Conservation (phyloP, 2,329 filamentous ascomycete genomes). For the Leptographium galeiforme region DNA sequence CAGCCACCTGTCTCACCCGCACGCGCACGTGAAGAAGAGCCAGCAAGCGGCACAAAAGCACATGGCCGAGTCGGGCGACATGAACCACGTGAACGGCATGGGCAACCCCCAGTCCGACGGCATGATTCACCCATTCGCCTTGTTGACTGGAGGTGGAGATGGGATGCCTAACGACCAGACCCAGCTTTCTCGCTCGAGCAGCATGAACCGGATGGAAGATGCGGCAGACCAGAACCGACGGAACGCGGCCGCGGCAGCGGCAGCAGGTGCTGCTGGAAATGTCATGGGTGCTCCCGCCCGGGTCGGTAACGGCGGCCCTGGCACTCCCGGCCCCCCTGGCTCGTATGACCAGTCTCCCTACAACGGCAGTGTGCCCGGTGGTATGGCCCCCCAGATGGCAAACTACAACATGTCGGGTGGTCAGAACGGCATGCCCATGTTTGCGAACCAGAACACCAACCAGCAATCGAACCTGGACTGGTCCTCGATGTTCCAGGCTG, state of each 20-base stretch:
- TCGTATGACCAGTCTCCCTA: slow-evolving; percentile 36
- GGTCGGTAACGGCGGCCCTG: slow-evolving; percentile 7
- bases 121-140: slow-evolving; percentile 33
- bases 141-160: slow-evolving; percentile 34
- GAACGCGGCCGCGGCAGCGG: slow-evolving; percentile 28
- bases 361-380: slow-evolving; percentile 35
- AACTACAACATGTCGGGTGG: slow-evolving; percentile 50
- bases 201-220: slow-evolving; percentile 44
- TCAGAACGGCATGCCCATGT: slow-evolving; percentile 53
- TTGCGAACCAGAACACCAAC: slow-evolving; percentile 44
- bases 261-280: slow-evolving; percentile 2
- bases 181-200: slow-evolving; percentile 48
- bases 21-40: slow-evolving; percentile 75
- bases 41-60: slow-evolving; percentile 42
- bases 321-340: slow-evolving; percentile 3
- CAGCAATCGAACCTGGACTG: slow-evolving; percentile 57
- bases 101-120: slow-evolving; percentile 43
- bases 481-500: slow-evolving; percentile 66
- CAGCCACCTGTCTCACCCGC: slow-evolving; percentile 85
- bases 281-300: slow-evolving; percentile 7
- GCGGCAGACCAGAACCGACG: slow-evolving; percentile 42
- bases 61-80: slow-evolving; percentile 34
- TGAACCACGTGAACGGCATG: slow-evolving; percentile 49
- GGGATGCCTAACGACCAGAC: slow-evolving; percentile 47
- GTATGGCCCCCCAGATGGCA: slow-evolving; percentile 47